Evolutionary conservation across 1,284 basidiomycete genomes (phyloP), one percentile per base, ranked within the genome.

Genomic region (Ceratobasidium sp.): DNA sequence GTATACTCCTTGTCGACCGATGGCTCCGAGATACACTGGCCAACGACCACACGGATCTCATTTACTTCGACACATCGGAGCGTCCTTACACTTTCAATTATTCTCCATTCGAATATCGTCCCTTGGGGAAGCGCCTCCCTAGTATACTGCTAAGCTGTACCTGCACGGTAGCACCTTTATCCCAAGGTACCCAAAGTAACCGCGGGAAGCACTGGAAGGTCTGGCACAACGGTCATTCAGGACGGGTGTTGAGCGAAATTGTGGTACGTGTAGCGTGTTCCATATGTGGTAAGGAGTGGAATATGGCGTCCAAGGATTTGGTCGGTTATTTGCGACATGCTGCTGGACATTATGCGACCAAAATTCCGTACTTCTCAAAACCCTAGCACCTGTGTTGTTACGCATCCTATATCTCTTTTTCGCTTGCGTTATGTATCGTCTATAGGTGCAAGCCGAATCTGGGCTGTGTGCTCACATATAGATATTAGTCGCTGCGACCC

Each of bases 281-380:
- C 8, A 9, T 11, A 8, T 53, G 50, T 24, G 50, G 50, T 11
- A 11, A 53, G 19, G n/a, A 11, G 9, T 53, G 50, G 50, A n/a
- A 9, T 19, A 9, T 53, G 50, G 50, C n/a, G 8, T 22, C 9
- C 9, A 24, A 53, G 14, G 19, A n/a, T n/a, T 8, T 53, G 8
- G 7, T n/a, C 7, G 50, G 50, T 19, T n/a, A 53, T 53, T 24
- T 53, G 8, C 50, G 50, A 11, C 50, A 53, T 24, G 8, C 50
- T 24, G 50, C 50, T n/a, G 50, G 50, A 17, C 50, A n/a, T 9
- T 53, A 14, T 53, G 50, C 50, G n/a, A 24, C 50, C 19, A 24
- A 53, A 8, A n/a, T n/a, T 9, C 50, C 50, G n/a, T 53, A 53
- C 45, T 47, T 51, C 50, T n/a, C n/a, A n/a, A n/a, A n/a, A n/a